Evolutionary conservation across 2,329 filamentous ascomycete species (phyloP), one percentile per base, ranked within the genome.

Genomic region (Venturiaceae sp.): DNA sequence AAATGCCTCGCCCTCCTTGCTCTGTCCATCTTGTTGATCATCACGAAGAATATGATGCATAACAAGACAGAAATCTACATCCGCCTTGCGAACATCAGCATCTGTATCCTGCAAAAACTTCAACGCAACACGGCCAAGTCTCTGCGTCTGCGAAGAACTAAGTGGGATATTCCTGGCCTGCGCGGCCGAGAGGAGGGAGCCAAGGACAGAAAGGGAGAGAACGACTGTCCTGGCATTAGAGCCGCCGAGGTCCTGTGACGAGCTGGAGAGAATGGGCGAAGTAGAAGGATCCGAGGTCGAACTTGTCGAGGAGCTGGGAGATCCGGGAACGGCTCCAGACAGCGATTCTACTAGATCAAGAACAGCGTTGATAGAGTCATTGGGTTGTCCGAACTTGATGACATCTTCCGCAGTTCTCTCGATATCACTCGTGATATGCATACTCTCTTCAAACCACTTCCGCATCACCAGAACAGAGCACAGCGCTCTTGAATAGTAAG

Each of bases 11-110:
- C 67, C 65, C 9, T 66, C 71, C 58, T 85, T 83, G 13, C 83
- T 83, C 8, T 86, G 77, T 11, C 80, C 72, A 52, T 78, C 76
- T 54, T 39, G 52, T 30, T n/a, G 36, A 39, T 50, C 44, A 30
- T 50, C 44, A 26, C 44, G 44, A 14, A 39, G 21, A 54, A 54
- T 30, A 34, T 30, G 32, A 68, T 91, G 86, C 61, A 91, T 72
- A 60, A 85, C 83, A 28, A 90, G 84, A 65, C 87, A 90, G n/a
- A 91, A 77, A 68, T 89, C 84, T 50, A 91, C 85, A n/a, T 87
- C 86, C 61, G 88, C 87, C 78, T 90, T 88, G 41, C 72, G 64
- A 2, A 75, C 70, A 59, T 75, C 71, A 14, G 71, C 68, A 47
- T 76, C 71, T 21, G 67, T 66, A 50, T 72, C 70, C 34, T 71